phyloP scores from a whole-genome alignment of 2,329 filamentous ascomycete genomes.

The Curvularia sp. region DNA sequence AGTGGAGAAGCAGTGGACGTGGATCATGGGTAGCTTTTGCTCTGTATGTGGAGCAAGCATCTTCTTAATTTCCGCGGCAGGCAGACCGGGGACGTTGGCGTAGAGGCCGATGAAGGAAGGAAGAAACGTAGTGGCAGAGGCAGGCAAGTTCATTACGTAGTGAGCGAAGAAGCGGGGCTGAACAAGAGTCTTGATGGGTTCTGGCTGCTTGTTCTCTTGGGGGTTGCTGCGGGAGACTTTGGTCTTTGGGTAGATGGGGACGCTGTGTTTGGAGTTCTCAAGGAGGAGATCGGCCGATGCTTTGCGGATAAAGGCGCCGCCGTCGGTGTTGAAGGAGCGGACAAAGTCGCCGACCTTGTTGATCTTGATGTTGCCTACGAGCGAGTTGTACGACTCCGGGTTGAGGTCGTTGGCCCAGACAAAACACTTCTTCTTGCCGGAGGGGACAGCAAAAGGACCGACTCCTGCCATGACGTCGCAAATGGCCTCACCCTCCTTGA shows the following conservation, averaged over 20 bases:
- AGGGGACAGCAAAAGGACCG: conserved; percentile 91
- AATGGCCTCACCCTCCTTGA: conserved; percentile 84
- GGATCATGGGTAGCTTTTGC: conserved; percentile 75
- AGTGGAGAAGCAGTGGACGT: conserved; percentile 92
- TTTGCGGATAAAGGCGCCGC: conserved; percentile 76
- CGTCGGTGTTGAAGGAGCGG: conserved; percentile 80
- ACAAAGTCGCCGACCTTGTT: conserved; percentile 84
- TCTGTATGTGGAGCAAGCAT: conserved; percentile 52
- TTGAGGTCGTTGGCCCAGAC: conserved; percentile 98
- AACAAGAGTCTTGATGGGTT: conserved; percentile 48
- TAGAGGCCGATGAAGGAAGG: conserved; percentile 80
- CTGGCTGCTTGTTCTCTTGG: conserved; percentile 28
- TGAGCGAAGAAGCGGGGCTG: conserved; percentile 83
- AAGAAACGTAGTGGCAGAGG: conserved; percentile 85
- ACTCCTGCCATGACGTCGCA: conserved; percentile 98
- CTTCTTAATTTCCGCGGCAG: conserved; percentile 34
- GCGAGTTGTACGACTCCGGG: conserved; percentile 79
- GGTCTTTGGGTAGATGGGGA: conserved; percentile 49
- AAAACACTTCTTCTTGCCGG: conserved; percentile 87
- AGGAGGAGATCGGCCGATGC: conserved; percentile 67
- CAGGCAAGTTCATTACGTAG: conserved; percentile 98
- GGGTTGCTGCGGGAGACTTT: conserved; percentile 38
- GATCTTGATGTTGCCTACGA: conserved; percentile 71
- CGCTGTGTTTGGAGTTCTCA: conserved; percentile 62
- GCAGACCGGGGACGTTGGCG: conserved; percentile 56